phyloP scores from a whole-genome alignment of 768 basidiomycete species.

The Amanita exitialis region DNA sequence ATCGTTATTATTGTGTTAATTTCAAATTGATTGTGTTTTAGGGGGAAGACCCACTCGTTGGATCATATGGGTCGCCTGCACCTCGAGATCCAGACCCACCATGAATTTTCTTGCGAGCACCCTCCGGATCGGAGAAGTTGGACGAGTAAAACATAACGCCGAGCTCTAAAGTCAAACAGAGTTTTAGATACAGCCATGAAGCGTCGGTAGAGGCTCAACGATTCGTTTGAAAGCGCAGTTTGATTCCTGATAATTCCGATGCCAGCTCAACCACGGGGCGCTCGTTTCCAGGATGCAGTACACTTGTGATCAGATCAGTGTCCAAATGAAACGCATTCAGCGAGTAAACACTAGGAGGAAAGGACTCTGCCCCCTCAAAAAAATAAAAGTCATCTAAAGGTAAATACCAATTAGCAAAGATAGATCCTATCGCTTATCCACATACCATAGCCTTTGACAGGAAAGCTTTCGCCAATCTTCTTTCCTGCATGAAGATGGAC shows the following conservation, averaged over 20 bases:
- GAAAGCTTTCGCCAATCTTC: constrained; percentile 47
- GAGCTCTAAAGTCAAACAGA: constrained; percentile 33
- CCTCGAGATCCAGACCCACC: constrained; percentile 55
- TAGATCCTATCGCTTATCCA: not conserved
- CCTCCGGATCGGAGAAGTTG: constrained; percentile 37
- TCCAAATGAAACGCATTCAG: constrained; percentile 27
- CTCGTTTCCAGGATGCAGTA: constrained; percentile 15
- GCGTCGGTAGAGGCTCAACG: constrained; percentile 32
- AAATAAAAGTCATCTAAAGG: constrained; percentile 55
- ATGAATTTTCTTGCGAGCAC: constrained; percentile 63
- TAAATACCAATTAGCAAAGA: not conserved
- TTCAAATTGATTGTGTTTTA: not conserved
- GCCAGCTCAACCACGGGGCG: constrained; percentile 39
- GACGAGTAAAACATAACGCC: constrained; percentile 73
- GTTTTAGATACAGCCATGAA: not conserved
- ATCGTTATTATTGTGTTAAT: not conserved
- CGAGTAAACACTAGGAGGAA: constrained; percentile 38
- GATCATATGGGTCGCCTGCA: constrained; percentile 47
- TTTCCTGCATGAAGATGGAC: constrained; percentile 40
- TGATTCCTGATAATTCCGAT: constrained; percentile 49
- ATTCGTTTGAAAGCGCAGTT: constrained; percentile 55
- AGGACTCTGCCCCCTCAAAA: constrained; percentile 20
- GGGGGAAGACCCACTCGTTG: constrained; percentile 34
- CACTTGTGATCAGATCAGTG: constrained; percentile 36
- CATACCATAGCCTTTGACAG: constrained; percentile 50